Evolutionary conservation across 306 rosid species (phyloP).

Genomic region (apple (Malus domestica)): DNA sequence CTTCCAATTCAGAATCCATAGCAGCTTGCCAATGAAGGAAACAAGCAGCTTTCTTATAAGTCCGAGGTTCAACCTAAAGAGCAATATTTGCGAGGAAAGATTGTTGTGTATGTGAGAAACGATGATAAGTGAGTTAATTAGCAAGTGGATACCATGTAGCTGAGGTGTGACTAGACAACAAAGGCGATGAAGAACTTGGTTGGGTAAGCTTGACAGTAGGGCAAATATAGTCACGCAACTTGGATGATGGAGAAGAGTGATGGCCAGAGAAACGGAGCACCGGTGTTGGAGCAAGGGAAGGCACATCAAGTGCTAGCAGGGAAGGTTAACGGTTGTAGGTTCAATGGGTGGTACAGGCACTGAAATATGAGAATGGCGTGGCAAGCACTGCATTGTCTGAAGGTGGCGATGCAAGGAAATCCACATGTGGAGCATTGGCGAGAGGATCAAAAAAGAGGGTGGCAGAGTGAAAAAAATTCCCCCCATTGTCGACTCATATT

Average conservation of each 20-base stretch:
- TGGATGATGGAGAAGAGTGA: too few relatives aligned
- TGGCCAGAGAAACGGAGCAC: accelerated
- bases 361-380: too few relatives aligned
- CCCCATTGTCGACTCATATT: background rate
- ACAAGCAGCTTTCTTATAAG: background rate
- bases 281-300: too few relatives aligned
- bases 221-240: background rate
- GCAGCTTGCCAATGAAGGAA: background rate
- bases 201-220: too few relatives aligned
- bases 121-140: background rate
- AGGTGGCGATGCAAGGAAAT: too few relatives aligned
- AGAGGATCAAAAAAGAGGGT: accelerated
- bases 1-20: background rate
- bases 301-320: too few relatives aligned
- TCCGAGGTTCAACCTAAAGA: background rate
- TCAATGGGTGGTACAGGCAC: too few relatives aligned
- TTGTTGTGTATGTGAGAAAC: background rate
- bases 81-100: background rate
- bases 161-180: background rate
- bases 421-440: too few relatives aligned
- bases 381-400: too few relatives aligned
- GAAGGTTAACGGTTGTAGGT: too few relatives aligned
- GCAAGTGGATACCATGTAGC: background rate
- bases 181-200: background rate
- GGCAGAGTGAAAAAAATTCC: background rate